phyloP scores from a whole-genome alignment of 148 eudicot species.

The Diospyros kaki region DNA sequence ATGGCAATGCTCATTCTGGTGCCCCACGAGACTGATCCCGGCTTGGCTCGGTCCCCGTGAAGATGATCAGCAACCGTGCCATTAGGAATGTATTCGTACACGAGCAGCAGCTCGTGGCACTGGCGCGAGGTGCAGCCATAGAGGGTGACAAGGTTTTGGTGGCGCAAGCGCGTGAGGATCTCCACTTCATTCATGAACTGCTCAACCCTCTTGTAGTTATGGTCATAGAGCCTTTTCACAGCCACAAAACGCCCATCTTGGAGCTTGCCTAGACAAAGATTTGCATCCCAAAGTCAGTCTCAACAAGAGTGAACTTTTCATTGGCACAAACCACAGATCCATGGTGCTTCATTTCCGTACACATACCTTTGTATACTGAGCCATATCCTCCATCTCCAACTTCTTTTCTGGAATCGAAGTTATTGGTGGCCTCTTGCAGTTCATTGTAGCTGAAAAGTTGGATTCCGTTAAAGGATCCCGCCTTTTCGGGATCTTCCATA shows the following conservation, averaged over 20 bases:
- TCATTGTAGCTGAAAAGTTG: conserved; percentile 42
- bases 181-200: conserved; percentile 70
- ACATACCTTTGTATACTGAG: conserved; percentile 58
- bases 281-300: too few species aligned
- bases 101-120: conserved; percentile 55
- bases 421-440: conserved; percentile 54
- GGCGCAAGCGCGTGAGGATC: conserved; percentile 57
- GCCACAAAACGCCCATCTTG: conserved; percentile 47
- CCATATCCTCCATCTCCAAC: conserved; percentile 87
- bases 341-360: too few species aligned
- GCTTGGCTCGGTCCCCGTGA: conserved; percentile 33
- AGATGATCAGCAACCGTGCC: conserved; percentile 86
- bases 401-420: conserved; percentile 42
- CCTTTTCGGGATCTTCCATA: conserved; percentile 12
- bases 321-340: too few species aligned
- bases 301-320: not conserved
- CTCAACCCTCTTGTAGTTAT: conserved; percentile 47
- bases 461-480: conserved; percentile 35
- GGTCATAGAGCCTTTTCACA: conserved; percentile 59
- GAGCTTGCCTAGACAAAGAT: conserved; percentile 26
- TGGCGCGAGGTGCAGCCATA: conserved; percentile 73
- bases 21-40: conserved; percentile 36
- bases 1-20: conserved; percentile 49
- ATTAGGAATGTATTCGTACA: conserved; percentile 66
- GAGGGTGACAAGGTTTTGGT: conserved; percentile 57